Conservation (phyloP, 75 land plant genomes). For the Isoetes taiwanensis region DNA sequence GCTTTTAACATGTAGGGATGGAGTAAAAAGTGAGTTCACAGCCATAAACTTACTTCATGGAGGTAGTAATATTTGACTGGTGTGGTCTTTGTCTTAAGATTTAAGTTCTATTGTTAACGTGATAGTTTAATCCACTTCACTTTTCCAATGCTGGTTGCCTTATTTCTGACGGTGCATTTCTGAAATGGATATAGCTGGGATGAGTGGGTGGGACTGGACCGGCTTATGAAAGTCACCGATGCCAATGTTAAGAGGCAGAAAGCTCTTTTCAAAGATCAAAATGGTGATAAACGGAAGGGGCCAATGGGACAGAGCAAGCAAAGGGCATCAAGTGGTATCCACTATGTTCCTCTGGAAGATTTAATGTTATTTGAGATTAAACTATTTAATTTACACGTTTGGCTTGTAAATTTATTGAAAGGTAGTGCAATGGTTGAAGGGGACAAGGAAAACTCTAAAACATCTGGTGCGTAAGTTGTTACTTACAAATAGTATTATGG, state of each 20-base stretch:
- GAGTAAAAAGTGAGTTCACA: too few relatives aligned
- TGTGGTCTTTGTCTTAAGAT: too few relatives aligned
- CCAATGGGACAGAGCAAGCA: slow-evolving; percentile 53
- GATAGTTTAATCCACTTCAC: too few relatives aligned
- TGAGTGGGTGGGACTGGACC: slow-evolving; percentile 84
- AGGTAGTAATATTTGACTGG: too few relatives aligned
- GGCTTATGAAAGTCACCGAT: slow-evolving; percentile 61
- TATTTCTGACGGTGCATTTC: too few relatives aligned
- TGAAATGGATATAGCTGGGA: slow-evolving; percentile 99
- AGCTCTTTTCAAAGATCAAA: slow-evolving; percentile 45
- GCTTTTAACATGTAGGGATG: not conserved
- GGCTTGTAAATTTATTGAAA: slow-evolving; percentile 39
- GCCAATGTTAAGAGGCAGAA: slow-evolving; percentile 68
- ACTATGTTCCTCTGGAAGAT: not conserved
- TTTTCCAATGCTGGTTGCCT: too few relatives aligned
- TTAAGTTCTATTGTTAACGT: too few relatives aligned
- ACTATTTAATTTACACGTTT: not conserved
- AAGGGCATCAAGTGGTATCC: slow-evolving; percentile 40
- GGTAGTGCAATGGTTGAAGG: slow-evolving; percentile 35
- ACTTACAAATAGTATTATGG: not conserved
- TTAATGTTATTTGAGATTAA: too few relatives aligned
- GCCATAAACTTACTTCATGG: too few relatives aligned
- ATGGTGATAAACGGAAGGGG: slow-evolving; percentile 59
- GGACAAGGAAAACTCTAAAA: slow-evolving; percentile 54
- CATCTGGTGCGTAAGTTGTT: slow-evolving; percentile 19